Conservation (phyloP, 257 asterid genomes). For the Nicotiana benthamiana region DNA sequence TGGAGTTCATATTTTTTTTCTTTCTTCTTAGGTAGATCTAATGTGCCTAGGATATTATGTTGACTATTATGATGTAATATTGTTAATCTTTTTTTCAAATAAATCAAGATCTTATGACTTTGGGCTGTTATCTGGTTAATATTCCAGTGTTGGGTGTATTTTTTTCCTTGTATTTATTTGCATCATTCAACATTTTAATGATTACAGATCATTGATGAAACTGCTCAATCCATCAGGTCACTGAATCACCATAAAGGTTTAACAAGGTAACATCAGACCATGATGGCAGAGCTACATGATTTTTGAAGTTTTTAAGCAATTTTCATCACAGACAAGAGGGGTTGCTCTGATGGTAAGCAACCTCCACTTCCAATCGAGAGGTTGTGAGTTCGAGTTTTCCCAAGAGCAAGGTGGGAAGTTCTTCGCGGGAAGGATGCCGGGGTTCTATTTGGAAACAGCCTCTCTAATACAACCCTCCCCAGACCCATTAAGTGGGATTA, state of each 20-base stretch:
- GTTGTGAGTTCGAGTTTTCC: too few relatives aligned
- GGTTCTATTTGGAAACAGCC: too few relatives aligned
- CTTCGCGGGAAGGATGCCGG: too few relatives aligned
- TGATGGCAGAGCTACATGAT: background rate
- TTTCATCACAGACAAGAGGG: too few relatives aligned
- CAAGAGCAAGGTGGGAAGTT: too few relatives aligned
- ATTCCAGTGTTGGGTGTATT: background rate
- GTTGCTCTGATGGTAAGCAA: too few relatives aligned
- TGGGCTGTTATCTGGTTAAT: background rate
- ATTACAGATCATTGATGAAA: background rate
- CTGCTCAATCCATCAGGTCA: background rate
- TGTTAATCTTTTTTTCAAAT: background rate
- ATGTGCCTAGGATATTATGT: background rate
- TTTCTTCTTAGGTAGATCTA: background rate
- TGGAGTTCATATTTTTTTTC: background rate
- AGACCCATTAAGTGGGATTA: too few relatives aligned
- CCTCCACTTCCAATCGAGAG: too few relatives aligned
- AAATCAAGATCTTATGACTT: too few relatives aligned
- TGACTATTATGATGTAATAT: background rate
- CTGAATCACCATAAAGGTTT: background rate
- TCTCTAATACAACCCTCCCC: too few relatives aligned
- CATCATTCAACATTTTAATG: too few relatives aligned
- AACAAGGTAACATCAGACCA: background rate
- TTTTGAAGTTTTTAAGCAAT: background rate
- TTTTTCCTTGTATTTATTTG: background rate